A percentile compares a stretch with the other conserved stretches of the same genome.
Conservation (phyloP, 208 protist species). For the Trichomonas vaginalis region DNA sequence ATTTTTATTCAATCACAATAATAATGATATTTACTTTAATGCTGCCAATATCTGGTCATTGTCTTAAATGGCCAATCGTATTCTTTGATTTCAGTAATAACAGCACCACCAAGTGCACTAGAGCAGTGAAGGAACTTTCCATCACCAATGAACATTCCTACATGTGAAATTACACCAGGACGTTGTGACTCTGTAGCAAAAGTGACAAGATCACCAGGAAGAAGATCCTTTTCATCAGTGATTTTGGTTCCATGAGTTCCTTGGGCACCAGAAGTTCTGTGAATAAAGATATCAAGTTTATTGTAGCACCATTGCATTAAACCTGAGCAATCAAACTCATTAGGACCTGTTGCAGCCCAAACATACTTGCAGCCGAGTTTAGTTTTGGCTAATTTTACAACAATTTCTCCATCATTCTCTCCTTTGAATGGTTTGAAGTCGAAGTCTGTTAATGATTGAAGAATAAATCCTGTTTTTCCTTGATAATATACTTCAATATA, state of each 20-base stretch:
- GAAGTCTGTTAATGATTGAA: background rate
- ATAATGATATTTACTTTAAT: background rate
- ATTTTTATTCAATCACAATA: no score
- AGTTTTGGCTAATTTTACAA: background rate
- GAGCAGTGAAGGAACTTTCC: background rate
- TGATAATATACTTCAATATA: background rate
- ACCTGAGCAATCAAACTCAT: background rate
- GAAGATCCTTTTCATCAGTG: background rate
- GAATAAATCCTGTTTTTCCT: background rate
- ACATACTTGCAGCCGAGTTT: background rate
- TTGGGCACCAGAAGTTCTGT: background rate
- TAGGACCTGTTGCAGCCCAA: background rate
- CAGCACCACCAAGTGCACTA: background rate
- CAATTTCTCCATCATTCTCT: background rate
- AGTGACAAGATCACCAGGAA: background rate
- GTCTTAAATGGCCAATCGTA: background rate
- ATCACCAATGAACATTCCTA: background rate
- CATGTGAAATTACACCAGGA: background rate
- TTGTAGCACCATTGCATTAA: background rate
- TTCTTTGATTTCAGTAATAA: background rate
- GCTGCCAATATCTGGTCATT: background rate
- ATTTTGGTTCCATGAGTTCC: background rate
- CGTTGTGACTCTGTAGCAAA: background rate
- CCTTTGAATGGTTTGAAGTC: background rate
- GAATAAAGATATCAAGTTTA: background rate